Evolutionary conservation across 306 rosid species (phyloP).

Genomic region (Malus sylvestris): DNA sequence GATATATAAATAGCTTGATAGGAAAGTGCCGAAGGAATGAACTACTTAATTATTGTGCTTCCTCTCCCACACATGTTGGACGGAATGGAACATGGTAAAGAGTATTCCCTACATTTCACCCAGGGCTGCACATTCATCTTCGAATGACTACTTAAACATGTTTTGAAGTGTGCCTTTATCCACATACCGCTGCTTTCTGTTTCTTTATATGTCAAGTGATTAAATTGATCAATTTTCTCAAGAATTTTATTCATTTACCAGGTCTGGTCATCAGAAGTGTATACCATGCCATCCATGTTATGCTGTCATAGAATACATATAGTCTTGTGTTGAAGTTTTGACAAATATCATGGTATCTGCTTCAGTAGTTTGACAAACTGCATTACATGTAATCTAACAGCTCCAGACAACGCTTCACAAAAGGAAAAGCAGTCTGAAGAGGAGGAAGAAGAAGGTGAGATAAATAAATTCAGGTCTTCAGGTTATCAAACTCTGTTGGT

Average conservation of each 20-base stretch:
- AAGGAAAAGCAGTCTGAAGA: slow-evolving; percentile 13
- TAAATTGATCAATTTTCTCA: background rate
- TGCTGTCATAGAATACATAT: background rate
- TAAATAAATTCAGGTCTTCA: background rate
- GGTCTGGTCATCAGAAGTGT: background rate
- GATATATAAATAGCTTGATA: background rate
- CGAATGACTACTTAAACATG: background rate
- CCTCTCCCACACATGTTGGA: background rate
- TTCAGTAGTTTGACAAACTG: background rate
- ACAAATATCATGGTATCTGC: background rate
- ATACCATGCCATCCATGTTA: background rate
- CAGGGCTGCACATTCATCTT: background rate
- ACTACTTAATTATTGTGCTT: background rate
- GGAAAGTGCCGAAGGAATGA: background rate
- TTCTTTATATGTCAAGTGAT: background rate
- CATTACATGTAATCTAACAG: background rate
- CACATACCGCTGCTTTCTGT: background rate
- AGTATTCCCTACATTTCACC: background rate
- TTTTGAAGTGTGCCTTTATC: background rate
- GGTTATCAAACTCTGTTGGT: background rate
- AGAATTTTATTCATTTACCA: background rate
- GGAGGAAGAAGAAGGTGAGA: slow-evolving; percentile 21
- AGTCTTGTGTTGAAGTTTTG: background rate
- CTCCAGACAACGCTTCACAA: slow-evolving; percentile 4
- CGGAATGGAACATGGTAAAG: background rate